Base-by-base conservation (phyloP, 225 moss, liverwort and hornwort genomes). In the Pseudisothecium myosuroides region DNA sequence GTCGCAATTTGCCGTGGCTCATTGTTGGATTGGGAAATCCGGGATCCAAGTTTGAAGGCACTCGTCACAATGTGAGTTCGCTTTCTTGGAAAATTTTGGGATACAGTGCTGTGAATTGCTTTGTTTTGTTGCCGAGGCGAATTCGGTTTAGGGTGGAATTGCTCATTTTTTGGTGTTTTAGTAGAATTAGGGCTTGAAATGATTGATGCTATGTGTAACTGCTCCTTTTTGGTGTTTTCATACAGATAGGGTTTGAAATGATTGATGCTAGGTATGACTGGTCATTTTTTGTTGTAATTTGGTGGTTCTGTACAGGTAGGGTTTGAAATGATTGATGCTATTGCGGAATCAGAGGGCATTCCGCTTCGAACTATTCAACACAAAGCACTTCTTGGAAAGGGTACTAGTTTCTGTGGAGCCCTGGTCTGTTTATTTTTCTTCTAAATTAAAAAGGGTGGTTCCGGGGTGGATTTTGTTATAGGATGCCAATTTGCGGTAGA, bases 1-100 rank as follows among this genome's bases (percentile, higher is more conserved):
- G 92, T 34, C 95, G 95, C 71, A 93, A 92, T 64, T 90, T 91
- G 90, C 99, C 99, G 16, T 99, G 99, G 99, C 85, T 99, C 83
- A 93, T 99, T 74, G 99, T 99, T 22, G 99, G 99, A 36, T 92
- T 99, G 72, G 99, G 99, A 47, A 99, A 99, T 86, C 99, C 99
- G 17, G 97, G 99, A 68, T 95, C 91, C 90, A 99, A 99, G 83
- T 99, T 95, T 78, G 95, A 96, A 84, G 99, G 99, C 76, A 99
- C 99, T 92, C 97, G 99, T 68, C 99, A 99, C 85, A 99, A 99
- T 91, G 99, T 97, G 90, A 66, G 87, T 69, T 43, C 19, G 2
- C 32, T 43, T 67, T 19, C 73, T 49, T 76, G 12, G 27, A 67
- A 22, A 29, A 15, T 49, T 52, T 54, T 80, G 52, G 41, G 61